Base-by-base conservation (phyloP, 2,329 filamentous ascomycete species). In the Apiospora phragmitis region DNA sequence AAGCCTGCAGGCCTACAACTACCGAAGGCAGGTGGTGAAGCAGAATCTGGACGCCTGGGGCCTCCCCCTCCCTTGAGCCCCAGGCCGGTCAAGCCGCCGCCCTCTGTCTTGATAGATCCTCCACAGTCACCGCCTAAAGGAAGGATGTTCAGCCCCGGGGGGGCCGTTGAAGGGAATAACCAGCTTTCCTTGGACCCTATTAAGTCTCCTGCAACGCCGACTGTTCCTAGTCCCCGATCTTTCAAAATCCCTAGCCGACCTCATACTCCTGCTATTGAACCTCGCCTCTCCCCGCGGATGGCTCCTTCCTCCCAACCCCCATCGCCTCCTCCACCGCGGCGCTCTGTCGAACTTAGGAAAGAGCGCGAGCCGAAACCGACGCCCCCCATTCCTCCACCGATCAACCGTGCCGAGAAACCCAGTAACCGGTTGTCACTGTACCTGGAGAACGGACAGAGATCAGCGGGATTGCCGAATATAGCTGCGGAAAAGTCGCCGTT, bases 401-500 rank as follows among this genome's bases (percentile, higher is more conserved):
- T 95, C 47, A 96, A 97, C 79, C 90, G 95, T 69, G 90, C 91
- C 41, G 93, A 93, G 51, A 97, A 97, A 80, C 92, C 92, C 4
- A 91, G 89, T 76, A 87, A 92, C 69, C 86, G 86, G 14, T 79
- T 81, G 12, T 89, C 89, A 67, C 75, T 73, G 47, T 70, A 76
- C 35, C 74, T 76, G 26, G 75, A 75, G 47, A 77, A 76, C 70
- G 77, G 76, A 7, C 74, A 77, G 9, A 80, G 76, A 59, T 73
- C 79, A 32, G 83, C 84, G 51, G 70, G 75, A 72, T 79, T 74
- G 76, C 81, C 73, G 59, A 76, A 83, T 76, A 43, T 84, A 78
- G 62, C 81, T 77, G 80, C 84, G 72, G 82, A 84, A 77, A 78
- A 90, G 0, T 97, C 95, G 0, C 95, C 95, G 0, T 97, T 98